Base-by-base conservation (phyloP, 805 yeast species). In the Pichia insulana region DNA sequence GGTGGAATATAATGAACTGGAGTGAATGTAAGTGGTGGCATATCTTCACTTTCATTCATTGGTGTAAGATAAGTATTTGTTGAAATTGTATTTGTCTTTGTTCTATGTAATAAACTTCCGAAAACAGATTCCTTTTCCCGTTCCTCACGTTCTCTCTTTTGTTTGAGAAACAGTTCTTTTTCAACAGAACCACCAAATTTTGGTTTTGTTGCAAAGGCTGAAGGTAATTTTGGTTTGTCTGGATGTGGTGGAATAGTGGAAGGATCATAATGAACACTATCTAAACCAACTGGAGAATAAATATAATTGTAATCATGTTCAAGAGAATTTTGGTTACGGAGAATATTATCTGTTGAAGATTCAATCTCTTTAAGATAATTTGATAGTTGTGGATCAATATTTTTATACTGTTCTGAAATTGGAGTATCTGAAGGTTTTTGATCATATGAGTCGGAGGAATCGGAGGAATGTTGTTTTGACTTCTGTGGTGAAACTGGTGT, bases 241-340 rank as follows among this genome's bases (percentile, higher is more conserved):
- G 80, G 80, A 51, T 74, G 79, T 4, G 73, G 58, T 3, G 80
- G 82, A 8, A 76, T 67, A 1, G 72, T 73, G 28, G 60, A 61
- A 1, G 53, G 59, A 44, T 68, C 73, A 27, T 63, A 56, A 34
- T 54, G 58, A 53, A 63, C 40, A 5, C 50, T 47, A 2, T 57
- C 50, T 8, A 41, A 45, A 13, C 54, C 49, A 3, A 54, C 34
- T 1, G 61, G 58, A 2, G 58, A 52, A 41, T 53, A 59, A 7
- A 51, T 42, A 26, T 30, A 38, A 25, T 41, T 30, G 9, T 41
- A 52, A 22, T 53, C 48, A 6, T 41, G 34, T n/a, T 39, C 40
- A 2, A 44, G 33, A 7, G 31, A 28, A 7, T 30, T 25, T n/a
- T 37, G 30, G 27, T 25, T 26, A 12, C 27, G 9, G n/a, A 36